Percentiles rank a stretch among this genome's conserved stretches.
Conservation (phyloP, 345 rosid species). For the Geranium brycei region DNA sequence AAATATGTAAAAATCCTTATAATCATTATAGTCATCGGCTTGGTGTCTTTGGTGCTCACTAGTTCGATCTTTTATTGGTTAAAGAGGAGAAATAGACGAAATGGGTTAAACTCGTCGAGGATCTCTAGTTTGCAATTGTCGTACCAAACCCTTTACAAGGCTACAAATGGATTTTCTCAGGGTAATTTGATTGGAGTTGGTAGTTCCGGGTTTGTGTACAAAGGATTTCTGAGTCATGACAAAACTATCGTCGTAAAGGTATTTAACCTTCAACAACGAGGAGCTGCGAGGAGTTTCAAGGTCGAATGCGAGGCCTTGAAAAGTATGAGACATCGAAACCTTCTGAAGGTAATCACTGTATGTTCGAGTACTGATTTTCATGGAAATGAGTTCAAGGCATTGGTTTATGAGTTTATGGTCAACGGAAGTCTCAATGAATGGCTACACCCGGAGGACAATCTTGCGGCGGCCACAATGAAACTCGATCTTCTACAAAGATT, state of each 20-base stretch:
- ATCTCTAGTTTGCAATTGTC: neutral
- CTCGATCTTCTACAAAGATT: neutral
- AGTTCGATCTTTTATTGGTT: neutral
- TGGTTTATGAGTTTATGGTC: constrained; percentile 7
- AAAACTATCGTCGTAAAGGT: constrained; percentile 5
- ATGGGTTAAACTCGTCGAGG: neutral
- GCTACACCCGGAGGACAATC: no score
- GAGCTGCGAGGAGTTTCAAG: constrained; percentile 4
- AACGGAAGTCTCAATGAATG: constrained; percentile 12
- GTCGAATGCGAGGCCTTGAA: constrained; percentile 9
- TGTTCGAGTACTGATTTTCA: constrained; percentile 1
- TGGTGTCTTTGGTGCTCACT: neutral
- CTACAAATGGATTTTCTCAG: constrained; percentile 8
- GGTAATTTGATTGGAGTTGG: constrained; percentile 3
- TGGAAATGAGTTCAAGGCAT: constrained; percentile 10
- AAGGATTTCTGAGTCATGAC: neutral
- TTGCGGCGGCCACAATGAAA: no score
- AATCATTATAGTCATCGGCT: no score
- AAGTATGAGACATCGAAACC: constrained; percentile 7
- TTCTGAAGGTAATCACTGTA: neutral
- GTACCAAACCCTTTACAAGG: neutral
- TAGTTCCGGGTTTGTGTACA: constrained; percentile 8
- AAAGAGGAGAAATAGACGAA: neutral
- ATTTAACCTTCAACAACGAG: neutral
- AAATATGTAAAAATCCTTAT: no score